Base-by-base conservation (phyloP, 1,284 basidiomycete species). In the Leucoagaricus sp. region DNA sequence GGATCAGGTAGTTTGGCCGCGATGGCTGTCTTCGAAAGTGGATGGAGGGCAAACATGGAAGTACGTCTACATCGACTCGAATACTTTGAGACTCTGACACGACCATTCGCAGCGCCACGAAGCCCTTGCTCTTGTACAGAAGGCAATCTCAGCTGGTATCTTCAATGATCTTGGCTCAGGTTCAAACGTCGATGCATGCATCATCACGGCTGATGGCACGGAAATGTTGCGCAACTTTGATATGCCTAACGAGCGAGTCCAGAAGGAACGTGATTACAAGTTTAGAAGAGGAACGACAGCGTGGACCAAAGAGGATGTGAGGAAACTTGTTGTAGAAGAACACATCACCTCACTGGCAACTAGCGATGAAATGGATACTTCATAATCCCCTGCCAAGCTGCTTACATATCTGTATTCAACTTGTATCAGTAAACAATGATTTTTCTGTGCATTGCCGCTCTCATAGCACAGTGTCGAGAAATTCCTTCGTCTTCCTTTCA, bases 151-250 rank as follows among this genome's bases (percentile, higher is more conserved):
- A 46, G 91, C 94, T 1, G 97, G 97, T 83, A 96, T 99, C 70
- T 99, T 98, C 82, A 99, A 99, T 78, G 97, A 99, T 78, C 83
- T 99, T 40, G 97, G 97, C 8, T 98, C 95, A 0, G 97, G 97
- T 51, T 95, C 92, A 19, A 99, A 99, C 70, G 88, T 99, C 65
- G 97, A 99, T 71, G 96, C 96, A 0, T 96, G 94, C 70, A 85
- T 99, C 59, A 97, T 99, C 74, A 94, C 91, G 9, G 86, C 87
- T 53, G 74, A 79, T 53, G 77, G 87, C 63, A 94, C 93, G 0
- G 92, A 95, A 72, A 94, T 89, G 87, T 75, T 97, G 61, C 83
- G 97, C 65, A 94, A 97, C 77, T 87, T 92, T 72, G 84, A 91
- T 75, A 95, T 82, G 78, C 96, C 93, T n/a, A 97, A 97, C 72